A percentile compares a stretch with the other conserved stretches of the same genome.
Evolutionary conservation across 1,284 basidiomycete species (phyloP).

Genomic region (Boletellus deceptivus): DNA sequence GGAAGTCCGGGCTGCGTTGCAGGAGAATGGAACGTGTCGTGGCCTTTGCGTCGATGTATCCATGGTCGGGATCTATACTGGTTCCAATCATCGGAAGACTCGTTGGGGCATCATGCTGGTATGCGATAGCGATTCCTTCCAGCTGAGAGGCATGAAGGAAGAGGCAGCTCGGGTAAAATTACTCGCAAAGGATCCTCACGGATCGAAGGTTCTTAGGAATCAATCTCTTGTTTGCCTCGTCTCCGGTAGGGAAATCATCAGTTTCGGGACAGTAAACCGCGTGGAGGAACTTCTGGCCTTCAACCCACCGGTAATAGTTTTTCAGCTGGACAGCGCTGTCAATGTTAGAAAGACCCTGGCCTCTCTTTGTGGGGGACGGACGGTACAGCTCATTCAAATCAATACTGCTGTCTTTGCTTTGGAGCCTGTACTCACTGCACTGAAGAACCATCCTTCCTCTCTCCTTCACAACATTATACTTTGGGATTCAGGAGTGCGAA

Average conservation of each 20-base stretch:
- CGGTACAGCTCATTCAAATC: slow-evolving; percentile 51
- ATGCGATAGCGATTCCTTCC: slow-evolving; percentile 40
- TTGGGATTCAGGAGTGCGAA: slow-evolving; percentile 38
- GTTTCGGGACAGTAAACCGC: slow-evolving; percentile 52
- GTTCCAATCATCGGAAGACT: slow-evolving; percentile 30
- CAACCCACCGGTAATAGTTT: slow-evolving; percentile 47
- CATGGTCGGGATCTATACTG: slow-evolving; percentile 39
- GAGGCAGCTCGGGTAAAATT: slow-evolving; percentile 31
- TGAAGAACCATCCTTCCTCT: slow-evolving; percentile 46
- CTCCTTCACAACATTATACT: slow-evolving; percentile 44
- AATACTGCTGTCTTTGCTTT: slow-evolving; percentile 57
- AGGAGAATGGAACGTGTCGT: slow-evolving; percentile 42
- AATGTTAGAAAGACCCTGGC: slow-evolving; percentile 38
- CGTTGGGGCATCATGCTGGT: slow-evolving; percentile 51
- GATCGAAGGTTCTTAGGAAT: slow-evolving; percentile 44
- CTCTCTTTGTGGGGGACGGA: slow-evolving; percentile 34
- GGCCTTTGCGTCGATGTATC: slow-evolving; percentile 41
- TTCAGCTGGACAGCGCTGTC: slow-evolving; percentile 47
- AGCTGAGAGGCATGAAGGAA: slow-evolving; percentile 34
- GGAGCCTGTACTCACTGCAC: slow-evolving; percentile 54
- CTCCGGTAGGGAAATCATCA: slow-evolving; percentile 45
- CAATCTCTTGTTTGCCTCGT: slow-evolving; percentile 52
- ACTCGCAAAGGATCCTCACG: slow-evolving; percentile 38
- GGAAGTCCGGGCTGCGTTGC: slow-evolving; percentile 44
- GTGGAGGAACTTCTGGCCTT: slow-evolving; percentile 50